A percentile compares a stretch with the other conserved stretches of the same genome.
phyloP scores from a whole-genome alignment of 805 yeast species.

The Komagataella ulmi region DNA sequence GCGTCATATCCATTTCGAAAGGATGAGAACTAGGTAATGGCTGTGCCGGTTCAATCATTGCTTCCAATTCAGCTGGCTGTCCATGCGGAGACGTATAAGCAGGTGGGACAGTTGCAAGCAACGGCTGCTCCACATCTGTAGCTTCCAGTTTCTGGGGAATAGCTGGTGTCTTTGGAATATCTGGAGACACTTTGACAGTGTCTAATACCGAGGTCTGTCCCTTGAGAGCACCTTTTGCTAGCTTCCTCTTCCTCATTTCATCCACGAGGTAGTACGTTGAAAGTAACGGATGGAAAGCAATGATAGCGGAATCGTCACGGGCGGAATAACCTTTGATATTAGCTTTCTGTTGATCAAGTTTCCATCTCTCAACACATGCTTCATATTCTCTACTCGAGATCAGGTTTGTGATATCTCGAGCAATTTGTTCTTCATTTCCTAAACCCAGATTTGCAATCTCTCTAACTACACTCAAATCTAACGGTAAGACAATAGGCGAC shows the following conservation, averaged over 20 bases:
- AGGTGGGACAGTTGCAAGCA: conserved; percentile 11
- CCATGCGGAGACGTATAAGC: conserved; percentile 26
- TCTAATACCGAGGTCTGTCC: not conserved
- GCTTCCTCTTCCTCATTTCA: conserved; percentile 66
- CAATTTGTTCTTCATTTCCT: conserved; percentile 50
- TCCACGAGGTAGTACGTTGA: conserved; percentile 79
- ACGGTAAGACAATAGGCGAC: conserved; percentile 57
- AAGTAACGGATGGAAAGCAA: conserved; percentile 77
- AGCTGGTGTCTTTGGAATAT: not conserved
- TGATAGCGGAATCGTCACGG: conserved; percentile 58
- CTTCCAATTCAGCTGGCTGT: conserved; percentile 4
- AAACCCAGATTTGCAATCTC: conserved; percentile 74
- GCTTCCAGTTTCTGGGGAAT: conserved; percentile 8
- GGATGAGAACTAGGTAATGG: not conserved
- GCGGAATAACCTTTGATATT: conserved; percentile 8
- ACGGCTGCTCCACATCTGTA: conserved; percentile 19
- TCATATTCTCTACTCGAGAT: conserved; percentile 40
- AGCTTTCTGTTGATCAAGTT: not conserved
- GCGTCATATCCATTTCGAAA: not conserved
- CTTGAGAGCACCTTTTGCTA: not conserved
- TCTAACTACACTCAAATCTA: conserved; percentile 51
- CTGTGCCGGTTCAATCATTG: not conserved
- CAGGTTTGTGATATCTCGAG: conserved; percentile 40
- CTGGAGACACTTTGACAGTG: not conserved
- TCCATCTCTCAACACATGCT: not conserved